phyloP scores from a whole-genome alignment of 2,329 filamentous ascomycete genomes.

The Emergomyces africanus region DNA sequence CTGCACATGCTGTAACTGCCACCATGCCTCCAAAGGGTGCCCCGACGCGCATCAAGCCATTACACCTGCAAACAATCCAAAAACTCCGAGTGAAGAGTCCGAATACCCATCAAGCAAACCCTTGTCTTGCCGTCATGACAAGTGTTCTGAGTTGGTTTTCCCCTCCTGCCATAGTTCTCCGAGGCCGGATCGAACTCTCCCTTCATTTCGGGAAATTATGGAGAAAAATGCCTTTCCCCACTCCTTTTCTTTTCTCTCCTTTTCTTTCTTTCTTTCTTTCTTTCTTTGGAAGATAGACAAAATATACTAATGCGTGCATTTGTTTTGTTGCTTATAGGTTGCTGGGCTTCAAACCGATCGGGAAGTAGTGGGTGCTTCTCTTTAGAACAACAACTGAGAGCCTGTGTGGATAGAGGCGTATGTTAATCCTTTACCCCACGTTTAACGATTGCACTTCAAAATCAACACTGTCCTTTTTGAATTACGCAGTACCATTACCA shows the following conservation, averaged over 20 bases:
- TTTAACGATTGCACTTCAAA: background rate
- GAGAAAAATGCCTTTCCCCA: background rate
- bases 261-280: too few relatives aligned
- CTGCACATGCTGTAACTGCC: slow-evolving; percentile 3
- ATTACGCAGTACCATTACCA: background rate
- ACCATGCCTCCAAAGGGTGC: slow-evolving; percentile 33
- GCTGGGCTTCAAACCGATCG: slow-evolving; percentile 36
- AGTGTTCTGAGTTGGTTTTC: slow-evolving; percentile 49
- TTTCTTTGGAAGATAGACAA: background rate
- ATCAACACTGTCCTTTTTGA: background rate
- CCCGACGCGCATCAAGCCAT: slow-evolving; percentile 32
- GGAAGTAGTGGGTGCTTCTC: slow-evolving; percentile 44
- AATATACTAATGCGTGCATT: background rate
- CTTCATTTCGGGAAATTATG: background rate
- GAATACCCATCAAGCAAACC: slow-evolving; percentile 46
- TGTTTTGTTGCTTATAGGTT: slow-evolving; percentile 19
- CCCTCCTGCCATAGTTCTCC: background rate
- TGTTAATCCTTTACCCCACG: slow-evolving; percentile 14
- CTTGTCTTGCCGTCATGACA: slow-evolving; percentile 54
- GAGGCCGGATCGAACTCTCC: background rate
- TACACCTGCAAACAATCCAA: slow-evolving; percentile 35
- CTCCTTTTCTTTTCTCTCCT: too few relatives aligned
- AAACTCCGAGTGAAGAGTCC: slow-evolving; percentile 52
- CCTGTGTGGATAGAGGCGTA: slow-evolving; percentile 72
- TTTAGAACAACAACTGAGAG: slow-evolving; percentile 48